These are phyloP conservation scores for Hylodesmum podocarpum DNA, from an alignment of 306 rosid genomes.

Conservation along the genomic window DNA sequence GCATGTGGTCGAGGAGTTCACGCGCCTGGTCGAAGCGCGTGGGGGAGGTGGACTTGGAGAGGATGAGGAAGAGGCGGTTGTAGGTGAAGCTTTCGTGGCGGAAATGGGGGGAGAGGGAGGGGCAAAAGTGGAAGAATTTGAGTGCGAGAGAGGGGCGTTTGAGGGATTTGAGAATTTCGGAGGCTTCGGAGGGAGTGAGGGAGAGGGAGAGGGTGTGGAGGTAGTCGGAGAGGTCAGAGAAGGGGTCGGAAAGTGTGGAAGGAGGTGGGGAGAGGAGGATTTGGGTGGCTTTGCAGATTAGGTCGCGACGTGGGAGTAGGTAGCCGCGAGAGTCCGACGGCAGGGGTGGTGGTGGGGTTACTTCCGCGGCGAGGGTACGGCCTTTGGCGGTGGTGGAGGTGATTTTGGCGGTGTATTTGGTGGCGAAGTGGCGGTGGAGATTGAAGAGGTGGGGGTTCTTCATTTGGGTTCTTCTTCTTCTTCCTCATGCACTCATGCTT, in stretches of 20 bases:
- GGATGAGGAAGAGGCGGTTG: slow-evolving; percentile 76
- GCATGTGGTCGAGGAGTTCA: slow-evolving; percentile 60
- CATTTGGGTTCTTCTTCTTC: not conserved
- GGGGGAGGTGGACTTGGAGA: slow-evolving; percentile 68
- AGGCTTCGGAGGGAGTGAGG: slow-evolving; percentile 72
- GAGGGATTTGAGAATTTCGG: slow-evolving; percentile 79
- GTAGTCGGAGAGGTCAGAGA: slow-evolving; percentile 76
- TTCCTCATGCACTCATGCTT: not conserved
- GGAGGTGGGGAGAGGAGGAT: slow-evolving; percentile 59
- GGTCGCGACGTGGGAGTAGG: slow-evolving; percentile 78
- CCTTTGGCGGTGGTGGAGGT: slow-evolving; percentile 71
- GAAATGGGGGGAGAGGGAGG: slow-evolving; percentile 61
- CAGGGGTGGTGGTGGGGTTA: slow-evolving; percentile 53
- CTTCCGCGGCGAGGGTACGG: slow-evolving; percentile 72
- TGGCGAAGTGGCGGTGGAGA: slow-evolving; percentile 57
- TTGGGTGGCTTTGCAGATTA: slow-evolving; percentile 70
- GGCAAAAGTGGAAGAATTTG: slow-evolving; percentile 72
- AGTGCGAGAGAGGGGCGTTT: slow-evolving; percentile 65
- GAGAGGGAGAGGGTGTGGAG: slow-evolving; percentile 62
- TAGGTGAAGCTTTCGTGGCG: slow-evolving; percentile 76
- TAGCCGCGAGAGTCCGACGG: slow-evolving; percentile 72
- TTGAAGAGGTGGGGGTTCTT: not conserved
- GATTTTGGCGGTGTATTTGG: slow-evolving; percentile 83
- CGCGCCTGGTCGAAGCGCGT: slow-evolving; percentile 55
- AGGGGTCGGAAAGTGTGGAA: slow-evolving; percentile 46